phyloP scores from a whole-genome alignment of 2,329 filamentous ascomycete species.

The Leptographium wingfieldii region DNA sequence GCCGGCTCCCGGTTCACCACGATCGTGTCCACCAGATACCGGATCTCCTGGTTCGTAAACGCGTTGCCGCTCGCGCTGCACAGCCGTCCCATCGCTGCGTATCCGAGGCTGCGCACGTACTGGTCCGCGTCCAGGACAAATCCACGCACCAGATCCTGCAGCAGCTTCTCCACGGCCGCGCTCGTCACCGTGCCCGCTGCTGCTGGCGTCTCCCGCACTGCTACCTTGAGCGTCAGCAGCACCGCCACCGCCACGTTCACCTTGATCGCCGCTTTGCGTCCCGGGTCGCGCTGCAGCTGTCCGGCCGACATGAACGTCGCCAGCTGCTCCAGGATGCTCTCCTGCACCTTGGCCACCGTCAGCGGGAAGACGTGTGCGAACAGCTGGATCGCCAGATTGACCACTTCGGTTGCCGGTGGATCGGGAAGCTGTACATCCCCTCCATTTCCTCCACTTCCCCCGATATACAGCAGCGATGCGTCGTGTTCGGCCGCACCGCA shows the following conservation, averaged over 20 bases:
- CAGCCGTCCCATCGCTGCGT: conserved; percentile 72
- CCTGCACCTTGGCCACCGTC: conserved; percentile 82
- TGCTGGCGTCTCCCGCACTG: conserved; percentile 66
- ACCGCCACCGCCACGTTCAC: conserved; percentile 82
- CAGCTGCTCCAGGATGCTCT: conserved; percentile 90
- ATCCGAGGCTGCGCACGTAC: conserved; percentile 73
- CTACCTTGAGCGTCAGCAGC: conserved; percentile 67
- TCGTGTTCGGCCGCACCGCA: conserved; percentile 83
- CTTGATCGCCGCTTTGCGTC: conserved; percentile 77
- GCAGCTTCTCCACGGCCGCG: conserved; percentile 64
- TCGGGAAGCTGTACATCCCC: conserved; percentile 40
- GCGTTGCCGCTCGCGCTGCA: conserved; percentile 75
- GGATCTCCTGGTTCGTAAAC: conserved; percentile 77
- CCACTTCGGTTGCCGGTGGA: conserved; percentile 81
- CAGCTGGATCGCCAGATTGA: conserved; percentile 85
- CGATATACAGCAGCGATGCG: conserved; percentile 63
- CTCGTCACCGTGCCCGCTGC: conserved; percentile 61
- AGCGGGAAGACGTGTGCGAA: conserved; percentile 87
- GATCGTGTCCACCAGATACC: conserved; percentile 84
- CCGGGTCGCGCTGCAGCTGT: conserved; percentile 70
- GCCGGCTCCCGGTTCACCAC: conserved; percentile 88
- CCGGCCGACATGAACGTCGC: conserved; percentile 76
- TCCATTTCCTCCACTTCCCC: conserved; percentile 27
- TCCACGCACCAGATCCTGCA: conserved; percentile 60
- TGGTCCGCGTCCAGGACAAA: conserved; percentile 77